Conservation (phyloP, 768 basidiomycete genomes). For the Phanerochaete carnosa region DNA sequence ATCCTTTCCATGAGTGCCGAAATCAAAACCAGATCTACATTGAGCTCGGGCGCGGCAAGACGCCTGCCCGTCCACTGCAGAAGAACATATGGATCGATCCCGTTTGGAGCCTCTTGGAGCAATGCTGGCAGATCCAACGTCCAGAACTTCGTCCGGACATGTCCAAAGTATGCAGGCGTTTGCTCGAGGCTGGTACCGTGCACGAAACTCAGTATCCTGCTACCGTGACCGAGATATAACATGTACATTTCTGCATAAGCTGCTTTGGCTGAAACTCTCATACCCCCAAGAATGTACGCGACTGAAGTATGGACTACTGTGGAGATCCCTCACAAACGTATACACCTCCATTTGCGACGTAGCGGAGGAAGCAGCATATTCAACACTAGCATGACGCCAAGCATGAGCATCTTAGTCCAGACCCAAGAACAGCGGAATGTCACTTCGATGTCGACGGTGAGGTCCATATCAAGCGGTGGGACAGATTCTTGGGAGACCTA, state of each 20-base stretch:
- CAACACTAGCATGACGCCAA: constrained; percentile 19
- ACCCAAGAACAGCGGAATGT: constrained; percentile 42
- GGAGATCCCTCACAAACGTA: too few species aligned
- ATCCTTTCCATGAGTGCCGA: not conserved
- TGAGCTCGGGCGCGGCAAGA: not conserved
- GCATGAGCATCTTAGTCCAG: constrained; percentile 43
- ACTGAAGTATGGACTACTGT: too few species aligned
- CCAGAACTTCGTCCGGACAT: not conserved
- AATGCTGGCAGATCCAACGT: not conserved
- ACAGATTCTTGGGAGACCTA: constrained; percentile 39
- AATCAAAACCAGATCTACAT: not conserved
- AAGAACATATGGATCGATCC: not conserved
- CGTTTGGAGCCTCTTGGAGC: not conserved
- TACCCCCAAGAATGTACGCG: not conserved
- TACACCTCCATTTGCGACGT: too few species aligned
- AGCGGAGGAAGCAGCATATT: not conserved
- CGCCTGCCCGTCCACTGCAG: not conserved
- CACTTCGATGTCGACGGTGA: constrained; percentile 34
- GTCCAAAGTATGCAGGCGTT: not conserved
- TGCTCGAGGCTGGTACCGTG: not conserved
- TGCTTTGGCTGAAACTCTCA: too few species aligned
- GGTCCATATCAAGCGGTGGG: constrained; percentile 42
- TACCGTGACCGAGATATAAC: too few species aligned
- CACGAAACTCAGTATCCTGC: not conserved
- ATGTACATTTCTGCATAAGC: too few species aligned